Conservation (phyloP, 2,329 filamentous ascomycete species). For the Diaporthe sp. region DNA sequence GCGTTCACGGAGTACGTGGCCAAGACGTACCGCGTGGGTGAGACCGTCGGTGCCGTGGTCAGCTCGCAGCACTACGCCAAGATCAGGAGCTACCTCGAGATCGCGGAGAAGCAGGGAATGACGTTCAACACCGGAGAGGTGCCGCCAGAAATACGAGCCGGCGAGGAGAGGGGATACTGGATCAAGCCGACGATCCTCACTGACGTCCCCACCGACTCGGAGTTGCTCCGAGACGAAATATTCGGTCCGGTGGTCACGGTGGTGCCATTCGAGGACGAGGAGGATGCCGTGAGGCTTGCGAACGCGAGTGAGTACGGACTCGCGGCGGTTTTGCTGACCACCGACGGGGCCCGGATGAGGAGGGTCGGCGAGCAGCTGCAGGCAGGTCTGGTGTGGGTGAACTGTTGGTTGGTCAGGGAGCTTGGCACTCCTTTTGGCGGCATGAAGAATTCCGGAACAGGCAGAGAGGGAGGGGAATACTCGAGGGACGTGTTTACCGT, state of each 20-base stretch:
- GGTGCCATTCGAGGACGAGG: slow-evolving; percentile 49
- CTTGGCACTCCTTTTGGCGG: slow-evolving; percentile 51
- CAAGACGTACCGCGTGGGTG: slow-evolving; percentile 41
- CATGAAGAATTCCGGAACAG: slow-evolving; percentile 50
- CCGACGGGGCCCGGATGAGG: slow-evolving; percentile 46
- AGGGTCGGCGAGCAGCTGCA: slow-evolving; percentile 49
- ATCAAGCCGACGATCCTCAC: slow-evolving; percentile 47
- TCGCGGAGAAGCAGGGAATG: slow-evolving; percentile 43
- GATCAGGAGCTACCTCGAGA: slow-evolving; percentile 44
- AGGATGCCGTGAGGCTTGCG: slow-evolving; percentile 45
- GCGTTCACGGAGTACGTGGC: slow-evolving; percentile 43
- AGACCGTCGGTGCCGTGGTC: slow-evolving; percentile 47
- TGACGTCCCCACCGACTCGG: slow-evolving; percentile 42
- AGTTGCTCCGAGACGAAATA: slow-evolving; percentile 53
- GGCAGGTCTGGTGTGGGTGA: slow-evolving; percentile 50
- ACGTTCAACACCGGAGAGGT: slow-evolving; percentile 44
- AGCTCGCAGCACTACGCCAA: slow-evolving; percentile 47
- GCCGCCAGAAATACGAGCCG: slow-evolving; percentile 36
- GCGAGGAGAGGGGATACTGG: slow-evolving; percentile 45
- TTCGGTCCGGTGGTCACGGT: slow-evolving; percentile 58
- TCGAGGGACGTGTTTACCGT: slow-evolving; percentile 50
- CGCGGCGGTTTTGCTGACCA: slow-evolving; percentile 48
- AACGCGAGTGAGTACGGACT: slow-evolving; percentile 49
- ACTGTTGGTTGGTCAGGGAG: slow-evolving; percentile 50
- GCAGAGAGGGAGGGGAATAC: slow-evolving; percentile 49